Evolutionary conservation across 2,329 filamentous ascomycete species (phyloP), one percentile per base, ranked within the genome.

Genomic region (Zasmidium angulare): DNA sequence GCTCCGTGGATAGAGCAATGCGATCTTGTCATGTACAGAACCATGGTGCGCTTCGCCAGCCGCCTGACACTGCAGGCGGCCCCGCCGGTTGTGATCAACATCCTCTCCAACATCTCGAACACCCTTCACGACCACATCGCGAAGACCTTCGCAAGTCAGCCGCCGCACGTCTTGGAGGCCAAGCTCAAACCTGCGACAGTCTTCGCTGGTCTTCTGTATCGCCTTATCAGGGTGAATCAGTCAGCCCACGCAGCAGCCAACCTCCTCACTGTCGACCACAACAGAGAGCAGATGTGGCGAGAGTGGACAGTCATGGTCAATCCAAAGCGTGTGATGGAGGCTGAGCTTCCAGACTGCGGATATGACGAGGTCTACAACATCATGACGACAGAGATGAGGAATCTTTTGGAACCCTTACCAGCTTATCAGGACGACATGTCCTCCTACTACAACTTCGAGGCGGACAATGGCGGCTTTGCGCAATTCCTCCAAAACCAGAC

Each of bases 1-100:
- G 91, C 92, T 2, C 84, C 89, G 1, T 99, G 95, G 95, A 96
- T 99, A 62, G 90, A 95, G 72, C 89, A 96, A 73, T 96, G 91
- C 72, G 95, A 99, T 74, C 96, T 95, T 77, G 83, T 93, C 31
- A 90, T 97, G 78, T 99, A 99, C 73, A 92, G 98, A 74, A 92
- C 93, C 66, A 96, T 98, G 89, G 92, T 97, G 78, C 88, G 89
- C 55, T 96, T 97, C 62, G 86, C 98, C 46, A 89, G 90, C 1
- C 87, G 88, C n/a, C 81, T 98, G 46, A 95, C 91, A 2, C 82
- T 97, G 7, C 93, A 98, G 73, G 93, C 96, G 14, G 89, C 96
- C 2, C 95, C 95, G 1, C 90, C 93, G 59, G 84, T 88, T 2
- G 93, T 98, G 6, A 81, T 97, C 60, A 90, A 93, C 69, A 92